Percentiles rank a stretch among this genome's conserved stretches.
Conservation (phyloP, 805 yeast genomes). For the Yarrowia sp. region DNA sequence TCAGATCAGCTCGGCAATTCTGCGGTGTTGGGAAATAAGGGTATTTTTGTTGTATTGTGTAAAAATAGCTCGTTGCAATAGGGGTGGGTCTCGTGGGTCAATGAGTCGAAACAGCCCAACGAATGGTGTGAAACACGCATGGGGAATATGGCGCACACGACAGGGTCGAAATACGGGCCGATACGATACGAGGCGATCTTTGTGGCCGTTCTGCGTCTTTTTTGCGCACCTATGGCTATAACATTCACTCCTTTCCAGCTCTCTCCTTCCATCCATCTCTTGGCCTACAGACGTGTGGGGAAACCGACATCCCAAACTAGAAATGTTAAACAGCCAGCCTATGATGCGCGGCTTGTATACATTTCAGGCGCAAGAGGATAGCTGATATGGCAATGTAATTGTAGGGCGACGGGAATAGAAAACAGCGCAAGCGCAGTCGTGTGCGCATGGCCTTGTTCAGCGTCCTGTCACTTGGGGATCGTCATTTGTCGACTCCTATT, state of each 20-base stretch:
- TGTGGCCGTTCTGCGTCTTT: not conserved
- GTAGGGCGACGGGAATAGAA: too few relatives aligned
- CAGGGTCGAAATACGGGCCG: too few relatives aligned
- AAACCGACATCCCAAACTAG: constrained; percentile 18
- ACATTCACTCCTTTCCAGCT: too few relatives aligned
- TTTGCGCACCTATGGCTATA: too few relatives aligned
- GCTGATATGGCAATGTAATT: not conserved
- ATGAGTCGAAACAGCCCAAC: too few relatives aligned
- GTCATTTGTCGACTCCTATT: not conserved
- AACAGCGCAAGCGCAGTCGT: too few relatives aligned
- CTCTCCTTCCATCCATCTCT: not conserved
- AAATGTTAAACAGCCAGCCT: constrained; percentile 11
- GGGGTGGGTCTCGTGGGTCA: not conserved
- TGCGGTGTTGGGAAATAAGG: not conserved
- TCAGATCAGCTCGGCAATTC: too few relatives aligned
- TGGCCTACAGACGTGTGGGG: constrained; percentile 19
- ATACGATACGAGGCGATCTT: too few relatives aligned
- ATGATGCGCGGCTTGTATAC: constrained; percentile 12
- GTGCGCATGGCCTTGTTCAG: too few relatives aligned
- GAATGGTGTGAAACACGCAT: not conserved
- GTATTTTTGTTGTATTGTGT: not conserved
- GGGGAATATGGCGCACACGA: too few relatives aligned
- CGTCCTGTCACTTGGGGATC: too few relatives aligned
- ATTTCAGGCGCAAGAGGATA: constrained; percentile 1
- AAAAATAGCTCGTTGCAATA: not conserved